Evolutionary conservation across 768 basidiomycete genomes (phyloP), one percentile per base, ranked within the genome.

Genomic region (Punctularia strigosozonata): DNA sequence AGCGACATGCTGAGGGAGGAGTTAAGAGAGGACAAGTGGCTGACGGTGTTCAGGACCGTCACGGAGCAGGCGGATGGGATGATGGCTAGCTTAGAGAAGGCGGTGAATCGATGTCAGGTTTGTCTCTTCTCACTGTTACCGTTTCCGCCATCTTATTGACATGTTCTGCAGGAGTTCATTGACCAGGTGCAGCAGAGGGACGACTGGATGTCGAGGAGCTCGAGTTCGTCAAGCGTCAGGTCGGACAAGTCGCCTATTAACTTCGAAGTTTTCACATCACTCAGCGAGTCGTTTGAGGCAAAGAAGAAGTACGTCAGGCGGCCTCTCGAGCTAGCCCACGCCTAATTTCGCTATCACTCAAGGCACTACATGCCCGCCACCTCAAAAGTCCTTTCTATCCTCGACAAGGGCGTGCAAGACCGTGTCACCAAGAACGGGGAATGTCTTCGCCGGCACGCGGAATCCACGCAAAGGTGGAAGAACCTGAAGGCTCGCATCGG

Each of bases 341-440:
- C 19, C 1, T 10, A 3, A 6, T 10, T 37, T 43, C 10, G 30
- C 42, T n/a, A 33, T 43, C 40, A 19, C 26, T 28, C 33, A 50
- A 92, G 89, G 53, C 90, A 95, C 56, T 98, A 98, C 55, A 79
- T 89, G 63, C 95, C 94, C 1, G 89, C 90, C 25, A 86, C 86
- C 3, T 82, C 79, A 5, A 91, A 94, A 53, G 91, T 94, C 34
- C 69, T 98, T 19, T 77, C 83, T 19, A 91, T 95, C 49, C 83
- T 98, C 50, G 89, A 90, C 56, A 95, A 89, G 58, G 91, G 91
- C 19, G 84, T 97, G 21, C 75, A 77, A 41, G 91, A 95, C 46
- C 77, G 92, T 40, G 81, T 90, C 4, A 97, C 92, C 17, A 92
- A 90, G 72, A 98, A 97, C 46, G 94, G 94, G 1, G 94, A 97